Percentiles rank a stretch among this genome's conserved stretches.
Conservation (phyloP, 106 monocot species). For the Vanilla planifolia region DNA sequence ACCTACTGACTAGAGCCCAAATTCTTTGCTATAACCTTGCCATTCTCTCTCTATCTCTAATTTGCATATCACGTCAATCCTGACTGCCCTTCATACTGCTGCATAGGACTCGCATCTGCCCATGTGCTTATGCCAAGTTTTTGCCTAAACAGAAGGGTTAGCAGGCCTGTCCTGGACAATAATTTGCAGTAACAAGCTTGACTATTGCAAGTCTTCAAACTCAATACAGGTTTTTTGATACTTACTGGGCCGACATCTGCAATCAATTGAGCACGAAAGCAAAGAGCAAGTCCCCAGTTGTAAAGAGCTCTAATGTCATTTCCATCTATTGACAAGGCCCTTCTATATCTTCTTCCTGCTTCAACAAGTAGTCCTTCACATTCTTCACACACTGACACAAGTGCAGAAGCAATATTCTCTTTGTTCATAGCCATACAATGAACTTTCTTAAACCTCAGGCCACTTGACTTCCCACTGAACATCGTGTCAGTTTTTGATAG, state of each 20-base stretch:
- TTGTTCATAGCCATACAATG: conserved; percentile 21
- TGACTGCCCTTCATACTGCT: too few species aligned
- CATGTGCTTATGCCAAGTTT: too few species aligned
- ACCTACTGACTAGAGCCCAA: too few species aligned
- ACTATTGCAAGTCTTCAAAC: too few species aligned
- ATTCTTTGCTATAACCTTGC: too few species aligned
- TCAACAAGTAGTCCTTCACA: conserved; percentile 81
- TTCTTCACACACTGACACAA: conserved; percentile 88
- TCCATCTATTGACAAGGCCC: conserved; percentile 76
- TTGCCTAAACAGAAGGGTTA: too few species aligned
- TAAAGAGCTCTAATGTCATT: conserved; percentile 83
- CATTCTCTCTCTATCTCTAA: too few species aligned
- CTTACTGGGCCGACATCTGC: conserved; percentile 96
- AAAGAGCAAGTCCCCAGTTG: conserved; percentile 94
- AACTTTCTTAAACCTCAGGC: conserved; percentile 19
- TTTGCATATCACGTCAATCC: too few species aligned
- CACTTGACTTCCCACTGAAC: conserved; percentile 13
- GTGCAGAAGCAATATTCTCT: conserved; percentile 45
- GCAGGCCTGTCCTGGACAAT: too few species aligned
- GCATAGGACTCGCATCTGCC: too few species aligned
- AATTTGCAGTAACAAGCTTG: too few species aligned
- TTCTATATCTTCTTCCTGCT: conserved; percentile 78
- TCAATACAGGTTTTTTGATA: not conserved
- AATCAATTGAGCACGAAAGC: conserved; percentile 81
- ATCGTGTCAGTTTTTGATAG: conserved; percentile 30